phyloP scores from a whole-genome alignment of 2,329 filamentous ascomycete genomes.

The Fusarium sambucinum region DNA sequence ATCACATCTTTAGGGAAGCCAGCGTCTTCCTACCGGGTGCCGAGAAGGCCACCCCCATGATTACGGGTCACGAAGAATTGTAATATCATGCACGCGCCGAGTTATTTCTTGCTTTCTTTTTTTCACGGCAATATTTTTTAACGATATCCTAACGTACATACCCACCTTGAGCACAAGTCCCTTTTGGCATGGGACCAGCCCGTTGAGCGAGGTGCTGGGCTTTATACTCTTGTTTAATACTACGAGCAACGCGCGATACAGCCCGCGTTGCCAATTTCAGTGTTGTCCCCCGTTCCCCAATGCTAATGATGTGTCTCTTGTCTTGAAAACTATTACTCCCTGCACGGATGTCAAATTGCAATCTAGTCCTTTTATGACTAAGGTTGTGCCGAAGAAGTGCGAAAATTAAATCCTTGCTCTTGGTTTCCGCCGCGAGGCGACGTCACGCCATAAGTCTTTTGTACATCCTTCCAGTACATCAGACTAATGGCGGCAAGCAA shows the following conservation, averaged over 20 bases:
- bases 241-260: conserved; percentile 36
- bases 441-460: conserved; percentile 43
- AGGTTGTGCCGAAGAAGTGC: conserved; percentile 99
- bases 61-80: conserved; percentile 54
- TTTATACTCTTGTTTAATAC: conserved; percentile 48
- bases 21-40: conserved; percentile 43
- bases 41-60: conserved; percentile 42
- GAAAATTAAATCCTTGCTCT: conserved; percentile 71
- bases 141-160: conserved; percentile 51
- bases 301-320: conserved; percentile 7
- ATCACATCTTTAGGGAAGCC: conserved; percentile 57
- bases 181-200: conserved; percentile 23
- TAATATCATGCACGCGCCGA: conserved; percentile 42
- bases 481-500: conserved; percentile 49
- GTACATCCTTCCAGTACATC: conserved; percentile 18
- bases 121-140: conserved; percentile 38
- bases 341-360: conserved; percentile 99
- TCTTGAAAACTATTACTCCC: conserved; percentile 32
- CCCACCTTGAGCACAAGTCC: conserved; percentile 33
- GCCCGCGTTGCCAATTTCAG: conserved; percentile 35
- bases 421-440: conserved; percentile 47
- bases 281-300: conserved; percentile 17
- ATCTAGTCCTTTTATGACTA: conserved; percentile 86
- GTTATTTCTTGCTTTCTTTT: conserved; percentile 39
- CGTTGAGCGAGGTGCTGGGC: conserved; percentile 27